These are phyloP conservation scores for Linderniella brevidens DNA, from an alignment of 257 asterid species.

Conservation along the genomic window DNA sequence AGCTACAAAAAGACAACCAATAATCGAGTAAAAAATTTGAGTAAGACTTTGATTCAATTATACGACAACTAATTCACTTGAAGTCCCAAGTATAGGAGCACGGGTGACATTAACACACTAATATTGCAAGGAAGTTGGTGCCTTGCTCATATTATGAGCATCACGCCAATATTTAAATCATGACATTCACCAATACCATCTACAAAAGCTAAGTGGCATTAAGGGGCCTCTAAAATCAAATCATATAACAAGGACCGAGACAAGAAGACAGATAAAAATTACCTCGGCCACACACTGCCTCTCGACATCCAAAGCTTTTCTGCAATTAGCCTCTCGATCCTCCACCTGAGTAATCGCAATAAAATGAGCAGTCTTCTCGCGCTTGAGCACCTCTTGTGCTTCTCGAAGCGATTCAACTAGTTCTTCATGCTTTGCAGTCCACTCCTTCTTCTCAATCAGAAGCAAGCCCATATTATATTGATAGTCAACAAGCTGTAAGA, in stretches of 20 bases:
- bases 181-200: too few species aligned
- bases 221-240: too few species aligned
- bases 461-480: constrained; percentile 84
- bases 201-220: too few species aligned
- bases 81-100: too few species aligned
- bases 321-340: constrained; percentile 60
- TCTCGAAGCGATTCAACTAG: constrained; percentile 46
- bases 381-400: constrained; percentile 54
- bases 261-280: constrained; percentile 9
- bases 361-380: constrained; percentile 56
- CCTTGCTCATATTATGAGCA: too few species aligned
- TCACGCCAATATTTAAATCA: too few species aligned
- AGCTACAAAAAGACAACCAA: constrained; percentile 21
- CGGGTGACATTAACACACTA: too few species aligned
- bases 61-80: too few species aligned
- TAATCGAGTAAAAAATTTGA: too few species aligned
- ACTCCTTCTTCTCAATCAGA: constrained; percentile 78
- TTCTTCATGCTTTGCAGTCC: constrained; percentile 47
- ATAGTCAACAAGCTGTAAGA: constrained; percentile 60
- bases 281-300: constrained; percentile 61
- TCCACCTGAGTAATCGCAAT: constrained; percentile 61
- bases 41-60: too few species aligned
- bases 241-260: background rate
- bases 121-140: too few species aligned
- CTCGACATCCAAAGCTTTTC: constrained; percentile 47